Base-by-base conservation (phyloP, 2,329 filamentous ascomycete genomes). In the Fusarium proliferatum region DNA sequence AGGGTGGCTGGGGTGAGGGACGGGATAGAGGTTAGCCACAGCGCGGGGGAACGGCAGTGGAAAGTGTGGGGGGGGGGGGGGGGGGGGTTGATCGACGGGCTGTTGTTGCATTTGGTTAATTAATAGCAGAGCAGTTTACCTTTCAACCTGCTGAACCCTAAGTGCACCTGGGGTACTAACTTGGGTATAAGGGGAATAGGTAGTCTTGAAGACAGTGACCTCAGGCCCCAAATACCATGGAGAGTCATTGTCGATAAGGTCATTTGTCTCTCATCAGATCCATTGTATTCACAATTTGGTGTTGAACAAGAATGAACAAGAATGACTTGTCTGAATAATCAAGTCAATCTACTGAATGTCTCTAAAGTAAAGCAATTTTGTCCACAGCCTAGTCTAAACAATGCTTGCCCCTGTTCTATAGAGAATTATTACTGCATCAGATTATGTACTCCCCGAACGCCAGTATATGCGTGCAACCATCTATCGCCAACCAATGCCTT, bases 11-110 rank as follows among this genome's bases (percentile, higher is more conserved):
- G 51, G 51, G 28, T 39, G 52, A 36, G 15, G 41, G 43, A 52
- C 41, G n/a, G 41, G 39, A 72, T 34, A 38, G 36, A 52, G 57
- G 41, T 46, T 53, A 53, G 64, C 56, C 59, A 33, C 65, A 69
- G 65, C 38, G 52, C 52, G 66, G 49, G 51, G 59, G 67, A 60
- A 52, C 56, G 71, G 67, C 67, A 72, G 71, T 38, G 36, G 41
- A 41, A 63, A 67, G 71, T 61, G 23, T 3, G 23, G 63, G 71
- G 71, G 55, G 55, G 52, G 23, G 23, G 23, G 63, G 23, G 23
- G 23, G 63, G 71, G 71, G 55, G 55, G 52, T 15, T 63, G 59
- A 66, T 66, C 52, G 48, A 46, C 45, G 13, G 26, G 19, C 60
- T 55, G 39, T 46, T 48, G 41, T 43, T 67, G 70, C 66, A 64